Base-by-base conservation (phyloP, 768 basidiomycete genomes). In the Galerina marginata region DNA sequence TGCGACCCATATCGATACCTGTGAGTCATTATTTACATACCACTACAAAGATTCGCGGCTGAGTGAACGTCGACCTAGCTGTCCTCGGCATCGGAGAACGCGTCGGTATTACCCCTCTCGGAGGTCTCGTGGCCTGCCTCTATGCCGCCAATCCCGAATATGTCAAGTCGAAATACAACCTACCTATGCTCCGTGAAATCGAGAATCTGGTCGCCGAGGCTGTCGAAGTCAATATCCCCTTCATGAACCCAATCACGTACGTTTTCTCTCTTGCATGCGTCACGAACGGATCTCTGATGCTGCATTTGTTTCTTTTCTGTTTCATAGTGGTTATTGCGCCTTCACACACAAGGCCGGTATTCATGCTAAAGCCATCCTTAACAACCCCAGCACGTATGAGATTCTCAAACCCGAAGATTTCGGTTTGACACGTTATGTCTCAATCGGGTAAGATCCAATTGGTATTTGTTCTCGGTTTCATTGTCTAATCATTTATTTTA, bases 291-390 rank as follows among this genome's bases (percentile, higher is more conserved):
- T 56, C 9, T 55, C 59, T 67, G 43, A 67, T 39, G 29, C 44
- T 49, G 25, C 39, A 33, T 14, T 26, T 48, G 37, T 40, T 48
- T 25, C 23, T 58, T 52, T 38, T 33, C 46, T n/a, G 7, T 43
- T 48, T 56, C 63, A 4, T 65, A 98, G 96, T 57, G 97, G 97
- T 14, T 99, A 98, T 79, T 99, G 97, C 72, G 97, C 97, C 3
- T 99, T 99, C 82, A 99, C 97, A 26, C 97, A 99, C 89, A 99
- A 99, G 89, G 97, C 97, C 20, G 97, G 97, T 73, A 99, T 99
- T 65, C 97, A 99, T 77, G 97, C 97, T 79, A 99, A 99, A 85
- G 97, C 97, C 40, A 99, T 99, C 76, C 87, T 75, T 64, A 97
- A 98, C 81, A 99, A 99, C 84, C 97, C 97, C 2, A 93, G 92